phyloP scores from a whole-genome alignment of 1,139 yeast species.

The Hyphopichia buzzinii region DNA sequence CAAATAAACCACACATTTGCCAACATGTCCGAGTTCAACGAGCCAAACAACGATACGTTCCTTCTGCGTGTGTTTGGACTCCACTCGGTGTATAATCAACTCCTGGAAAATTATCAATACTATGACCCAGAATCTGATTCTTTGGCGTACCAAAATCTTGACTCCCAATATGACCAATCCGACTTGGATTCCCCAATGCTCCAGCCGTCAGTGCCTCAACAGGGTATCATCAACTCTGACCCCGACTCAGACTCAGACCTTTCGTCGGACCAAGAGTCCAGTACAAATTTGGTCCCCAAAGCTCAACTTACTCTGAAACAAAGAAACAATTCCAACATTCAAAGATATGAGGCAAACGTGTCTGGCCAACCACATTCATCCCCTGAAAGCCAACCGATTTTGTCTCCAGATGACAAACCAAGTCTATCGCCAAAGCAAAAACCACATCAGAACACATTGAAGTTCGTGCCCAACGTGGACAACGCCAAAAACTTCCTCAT shows the following conservation, averaged over 20 bases:
- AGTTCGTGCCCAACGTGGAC: conserved; percentile 11
- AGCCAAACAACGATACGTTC: conserved; percentile 42
- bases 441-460: conserved; percentile 7
- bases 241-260: conserved; percentile 38
- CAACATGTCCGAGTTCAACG: not conserved
- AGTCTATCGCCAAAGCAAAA: conserved; percentile 13
- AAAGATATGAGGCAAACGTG: too few species aligned
- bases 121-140: conserved; percentile 36
- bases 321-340: too few species aligned
- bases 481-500: conserved; percentile 2
- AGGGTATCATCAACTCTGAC: conserved; percentile 30
- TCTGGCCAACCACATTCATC: not conserved
- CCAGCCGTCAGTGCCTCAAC: not conserved
- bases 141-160: conserved; percentile 2
- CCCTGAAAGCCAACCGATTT: not conserved
- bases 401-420: conserved; percentile 5
- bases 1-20: too few species aligned
- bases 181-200: conserved; percentile 1
- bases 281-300: not conserved
- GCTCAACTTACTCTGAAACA: not conserved
- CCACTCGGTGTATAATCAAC: conserved; percentile 47
- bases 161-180: conserved; percentile 3
- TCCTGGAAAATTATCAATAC: conserved; percentile 37
- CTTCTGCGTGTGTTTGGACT: conserved; percentile 57
- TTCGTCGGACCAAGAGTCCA: conserved; percentile 16